Conservation (phyloP, 2,329 filamentous ascomycete species). For the Xylariales sp. region DNA sequence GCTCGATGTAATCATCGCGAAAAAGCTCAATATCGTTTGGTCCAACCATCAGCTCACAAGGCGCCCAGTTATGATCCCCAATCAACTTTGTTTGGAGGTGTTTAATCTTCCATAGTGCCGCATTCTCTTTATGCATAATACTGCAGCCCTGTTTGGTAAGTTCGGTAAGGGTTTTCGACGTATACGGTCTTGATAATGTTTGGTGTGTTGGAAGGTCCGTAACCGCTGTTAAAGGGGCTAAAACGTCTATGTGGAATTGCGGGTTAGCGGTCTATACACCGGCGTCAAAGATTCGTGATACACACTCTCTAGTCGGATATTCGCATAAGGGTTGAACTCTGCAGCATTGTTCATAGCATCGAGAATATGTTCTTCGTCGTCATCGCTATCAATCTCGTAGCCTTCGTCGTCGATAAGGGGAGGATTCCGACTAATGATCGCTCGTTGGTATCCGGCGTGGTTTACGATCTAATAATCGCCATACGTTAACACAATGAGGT, state of each 20-base stretch:
- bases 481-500: conserved; percentile 32
- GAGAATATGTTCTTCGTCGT: conserved; percentile 72
- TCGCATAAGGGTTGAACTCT: conserved; percentile 79
- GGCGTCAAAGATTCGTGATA: conserved; percentile 30
- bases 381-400: conserved; percentile 78
- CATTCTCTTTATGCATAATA: conserved; percentile 80
- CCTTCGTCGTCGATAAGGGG: conserved; percentile 80
- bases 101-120: conserved; percentile 78
- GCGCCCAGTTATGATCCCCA: conserved; percentile 78
- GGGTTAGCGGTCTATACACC: conserved; percentile 12
- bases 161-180: conserved; percentile 76
- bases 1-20: conserved; percentile 57
- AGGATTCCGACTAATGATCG: conserved; percentile 80
- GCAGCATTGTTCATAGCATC: conserved; percentile 72
- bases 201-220: conserved; percentile 81
- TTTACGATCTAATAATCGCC: conserved; percentile 69
- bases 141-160: conserved; percentile 75
- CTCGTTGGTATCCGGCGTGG: conserved; percentile 77
- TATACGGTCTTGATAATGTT: conserved; percentile 79
- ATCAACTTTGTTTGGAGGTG: conserved; percentile 77
- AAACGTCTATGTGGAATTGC: conserved; percentile 64
- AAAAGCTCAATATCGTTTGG: conserved; percentile 68
- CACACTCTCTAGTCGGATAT: conserved; percentile 77
- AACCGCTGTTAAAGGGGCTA: conserved; percentile 79
- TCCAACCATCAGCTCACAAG: conserved; percentile 68